Evolutionary conservation across 495 filamentous ascomycete genomes (phyloP).

Genomic region (Daldinia grandis): DNA sequence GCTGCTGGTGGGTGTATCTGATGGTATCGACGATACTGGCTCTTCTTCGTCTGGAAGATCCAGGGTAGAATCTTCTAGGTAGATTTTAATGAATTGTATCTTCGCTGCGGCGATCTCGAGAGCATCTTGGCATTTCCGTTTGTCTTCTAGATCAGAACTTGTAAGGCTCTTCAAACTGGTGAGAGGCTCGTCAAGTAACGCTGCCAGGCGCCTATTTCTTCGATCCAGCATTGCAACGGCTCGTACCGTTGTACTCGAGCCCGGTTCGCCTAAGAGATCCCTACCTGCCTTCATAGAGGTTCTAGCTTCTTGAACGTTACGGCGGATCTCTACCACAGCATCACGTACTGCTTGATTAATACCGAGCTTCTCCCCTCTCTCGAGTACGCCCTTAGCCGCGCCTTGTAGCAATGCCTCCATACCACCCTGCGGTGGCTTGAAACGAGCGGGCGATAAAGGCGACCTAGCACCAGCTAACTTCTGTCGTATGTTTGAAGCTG

Average conservation of each 20-base stretch:
- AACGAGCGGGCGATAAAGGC: slow-evolving; percentile 66
- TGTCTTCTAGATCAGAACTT: slow-evolving; percentile 49
- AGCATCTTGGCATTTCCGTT: slow-evolving; percentile 51
- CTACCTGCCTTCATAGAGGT: slow-evolving; percentile 44
- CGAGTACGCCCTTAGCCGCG: slow-evolving; percentile 83
- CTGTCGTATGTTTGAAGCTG: slow-evolving; percentile 30
- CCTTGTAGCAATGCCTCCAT: slow-evolving; percentile 85
- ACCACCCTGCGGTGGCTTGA: slow-evolving; percentile 67
- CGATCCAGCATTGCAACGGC: slow-evolving; percentile 64
- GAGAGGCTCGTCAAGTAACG: slow-evolving; percentile 75
- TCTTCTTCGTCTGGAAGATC: slow-evolving; percentile 60
- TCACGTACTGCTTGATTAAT: slow-evolving; percentile 91
- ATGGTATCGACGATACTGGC: slow-evolving; percentile 13
- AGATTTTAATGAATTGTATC: slow-evolving; percentile 80
- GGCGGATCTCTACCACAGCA: slow-evolving; percentile 80
- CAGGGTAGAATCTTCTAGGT: slow-evolving; percentile 71
- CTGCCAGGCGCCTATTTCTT: slow-evolving; percentile 76
- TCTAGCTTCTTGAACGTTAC: slow-evolving; percentile 58
- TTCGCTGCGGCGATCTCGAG: slow-evolving; percentile 74
- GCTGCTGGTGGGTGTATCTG: slow-evolving; percentile 13
- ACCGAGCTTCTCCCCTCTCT: slow-evolving; percentile 83
- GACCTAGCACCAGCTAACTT: slow-evolving; percentile 52
- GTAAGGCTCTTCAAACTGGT: slow-evolving; percentile 67
- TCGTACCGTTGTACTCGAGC: slow-evolving; percentile 31
- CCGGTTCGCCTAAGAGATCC: slow-evolving; percentile 43